Evolutionary conservation across 2,329 filamentous ascomycete species (phyloP).

Genomic region (Trichoderma arundinaceum): DNA sequence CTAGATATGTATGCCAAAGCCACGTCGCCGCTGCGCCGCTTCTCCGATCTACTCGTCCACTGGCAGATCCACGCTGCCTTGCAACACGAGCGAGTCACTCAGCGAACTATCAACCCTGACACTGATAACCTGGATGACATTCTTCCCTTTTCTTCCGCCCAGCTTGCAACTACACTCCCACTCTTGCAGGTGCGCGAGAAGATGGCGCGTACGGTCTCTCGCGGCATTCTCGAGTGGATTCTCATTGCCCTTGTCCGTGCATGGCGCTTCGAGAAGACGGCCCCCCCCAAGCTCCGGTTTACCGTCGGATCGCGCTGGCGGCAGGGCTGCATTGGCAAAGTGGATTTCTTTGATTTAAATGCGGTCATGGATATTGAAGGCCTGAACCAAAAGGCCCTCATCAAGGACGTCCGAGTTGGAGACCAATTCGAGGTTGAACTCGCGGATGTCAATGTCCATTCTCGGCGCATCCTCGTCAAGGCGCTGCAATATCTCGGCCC

Average conservation of each 20-base stretch:
- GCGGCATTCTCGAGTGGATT: conserved; percentile 59
- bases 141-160: conserved; percentile 53
- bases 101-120: conserved; percentile 38
- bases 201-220: conserved; percentile 52
- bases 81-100: conserved; percentile 49
- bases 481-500: conserved; percentile 45
- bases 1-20: conserved; percentile 66
- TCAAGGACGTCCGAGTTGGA: conserved; percentile 53
- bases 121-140: conserved; percentile 44
- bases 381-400: conserved; percentile 46
- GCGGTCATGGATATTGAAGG: conserved; percentile 50
- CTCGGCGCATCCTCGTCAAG: conserved; percentile 53
- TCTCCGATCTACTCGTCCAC: conserved; percentile 66
- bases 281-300: conserved; percentile 58
- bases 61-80: conserved; percentile 70
- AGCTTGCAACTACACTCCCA: conserved; percentile 55
- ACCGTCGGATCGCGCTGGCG: conserved; percentile 49
- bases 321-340: conserved; percentile 47
- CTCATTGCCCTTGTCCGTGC: conserved; percentile 65
- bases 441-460: conserved; percentile 58
- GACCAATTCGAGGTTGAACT: conserved; percentile 64
- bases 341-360: conserved; percentile 57
- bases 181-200: conserved; percentile 60
- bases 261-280: conserved; percentile 59
- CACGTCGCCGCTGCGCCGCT: conserved; percentile 70